Percentiles rank a stretch among this genome's conserved stretches.
Conservation (phyloP, 257 asterid species). For the Coffea eugenioides region DNA sequence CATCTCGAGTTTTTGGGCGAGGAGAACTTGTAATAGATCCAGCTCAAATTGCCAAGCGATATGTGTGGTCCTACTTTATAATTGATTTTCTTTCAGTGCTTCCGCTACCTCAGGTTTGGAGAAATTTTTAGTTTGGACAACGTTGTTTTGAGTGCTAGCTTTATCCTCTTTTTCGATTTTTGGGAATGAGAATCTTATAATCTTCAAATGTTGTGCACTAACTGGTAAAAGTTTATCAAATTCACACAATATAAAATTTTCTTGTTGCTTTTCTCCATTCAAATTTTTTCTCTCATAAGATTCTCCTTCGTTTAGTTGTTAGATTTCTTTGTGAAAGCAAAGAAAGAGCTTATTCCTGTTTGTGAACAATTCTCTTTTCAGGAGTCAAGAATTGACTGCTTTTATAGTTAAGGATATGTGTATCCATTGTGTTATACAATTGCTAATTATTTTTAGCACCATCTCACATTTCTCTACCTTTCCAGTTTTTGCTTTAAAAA, state of each 20-base stretch:
- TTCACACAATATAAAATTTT: neutral
- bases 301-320: neutral
- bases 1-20: slow-evolving; percentile 97
- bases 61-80: slow-evolving; percentile 77
- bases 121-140: neutral
- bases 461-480: neutral
- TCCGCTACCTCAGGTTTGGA: slow-evolving; percentile 92
- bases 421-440: too few relatives aligned
- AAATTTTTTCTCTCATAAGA: neutral
- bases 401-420: neutral
- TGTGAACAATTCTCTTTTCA: neutral
- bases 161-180: neutral
- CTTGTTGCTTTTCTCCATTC: neutral
- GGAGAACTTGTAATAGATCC: slow-evolving; percentile 99
- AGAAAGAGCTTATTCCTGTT: neutral
- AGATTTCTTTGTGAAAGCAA: neutral
- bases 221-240: neutral
- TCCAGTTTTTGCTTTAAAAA: neutral
- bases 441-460: neutral
- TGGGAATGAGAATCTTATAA: neutral
- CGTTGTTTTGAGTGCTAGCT: neutral
- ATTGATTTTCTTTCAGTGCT: slow-evolving; percentile 89
- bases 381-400: neutral
- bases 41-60: slow-evolving; percentile 87
- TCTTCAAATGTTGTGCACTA: neutral